Base-by-base conservation (phyloP, 2,329 filamentous ascomycete species). In the Sporothrix brunneoviolacea region DNA sequence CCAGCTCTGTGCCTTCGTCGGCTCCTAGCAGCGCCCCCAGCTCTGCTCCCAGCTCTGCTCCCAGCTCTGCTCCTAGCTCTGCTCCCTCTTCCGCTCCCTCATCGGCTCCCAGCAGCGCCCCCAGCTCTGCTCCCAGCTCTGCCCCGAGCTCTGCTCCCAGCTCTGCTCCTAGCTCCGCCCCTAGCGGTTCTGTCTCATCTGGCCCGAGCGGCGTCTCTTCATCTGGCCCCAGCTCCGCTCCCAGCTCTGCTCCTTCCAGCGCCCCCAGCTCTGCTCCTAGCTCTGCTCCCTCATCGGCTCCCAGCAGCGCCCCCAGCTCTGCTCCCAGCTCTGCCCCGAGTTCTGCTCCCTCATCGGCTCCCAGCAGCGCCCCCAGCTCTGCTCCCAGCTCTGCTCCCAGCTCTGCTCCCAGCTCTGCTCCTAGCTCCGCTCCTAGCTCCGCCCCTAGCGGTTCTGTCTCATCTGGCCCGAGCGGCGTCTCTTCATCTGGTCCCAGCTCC, bases 241-340 rank as follows among this genome's bases (percentile, higher is more conserved):
- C 36, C 8, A n/a, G 21, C 6, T 28, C 40, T 24, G 33, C 40
- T 8, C 32, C 52, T 18, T 32, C 32, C 44, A 19, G 21, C 16
- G 13, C 35, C n/a, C 24, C 22, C 13, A 21, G 27, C 30, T 37
- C 33, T 19, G 33, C 21, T 4, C 10, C 43, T n/a, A 40, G 36
- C 45, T 48, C 45, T 13, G 36, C 36, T 24, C 21, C 27, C 49
- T 21, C 9, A 16, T 57, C 30, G 50, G 56, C 43, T 60, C 60
- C 32, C n/a, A 40, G 35, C 27, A 7, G 27, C 18, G 13, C 40
- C n/a, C 8, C 19, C 8, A 9, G 28, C 6, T 38, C 42, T 3
- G n/a, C 50, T 24, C n/a, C 24, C 24, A 28, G 24, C 24, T 35
- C 32, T 4, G 6, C 10, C 12, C 12, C 36, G 4, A n/a, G 21